phyloP scores from a whole-genome alignment of 139 green algal genomes.

The Asterochloris erici region DNA sequence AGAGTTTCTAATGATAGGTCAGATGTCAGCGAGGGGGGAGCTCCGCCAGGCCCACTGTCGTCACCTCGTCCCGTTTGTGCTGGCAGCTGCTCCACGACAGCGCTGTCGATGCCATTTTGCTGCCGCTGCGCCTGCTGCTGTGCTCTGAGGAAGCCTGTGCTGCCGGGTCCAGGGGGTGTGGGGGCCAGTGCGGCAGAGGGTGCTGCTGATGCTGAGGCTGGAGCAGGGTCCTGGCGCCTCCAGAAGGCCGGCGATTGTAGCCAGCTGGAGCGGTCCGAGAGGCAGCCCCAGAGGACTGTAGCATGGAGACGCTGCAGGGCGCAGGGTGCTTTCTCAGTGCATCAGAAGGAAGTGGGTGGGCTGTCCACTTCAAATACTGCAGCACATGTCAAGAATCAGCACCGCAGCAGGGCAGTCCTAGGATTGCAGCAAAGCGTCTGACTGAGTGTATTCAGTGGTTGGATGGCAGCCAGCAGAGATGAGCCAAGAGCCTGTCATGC shows the following conservation, averaged over 20 bases:
- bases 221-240: no score
- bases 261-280: slow-evolving; percentile 16
- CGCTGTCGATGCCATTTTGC: no score
- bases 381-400: neutral
- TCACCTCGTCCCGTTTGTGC: no score
- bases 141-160: no score
- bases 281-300: slow-evolving; percentile 4
- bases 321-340: neutral
- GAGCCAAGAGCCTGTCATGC: neutral
- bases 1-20: no score
- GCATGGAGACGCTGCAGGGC: slow-evolving; percentile 7
- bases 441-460: neutral
- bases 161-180: no score
- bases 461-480: neutral
- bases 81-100: no score
- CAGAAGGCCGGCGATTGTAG: neutral
- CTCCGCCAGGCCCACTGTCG: no score
- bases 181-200: neutral
- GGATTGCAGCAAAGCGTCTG: neutral
- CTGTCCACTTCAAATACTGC: neutral
- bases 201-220: no score
- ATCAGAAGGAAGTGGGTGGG: neutral
- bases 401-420: neutral
- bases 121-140: no score
- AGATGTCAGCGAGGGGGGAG: no score